These are phyloP conservation scores for Candida tammaniensis DNA, from an alignment of 805 yeast genomes.

Conservation along the genomic window DNA sequence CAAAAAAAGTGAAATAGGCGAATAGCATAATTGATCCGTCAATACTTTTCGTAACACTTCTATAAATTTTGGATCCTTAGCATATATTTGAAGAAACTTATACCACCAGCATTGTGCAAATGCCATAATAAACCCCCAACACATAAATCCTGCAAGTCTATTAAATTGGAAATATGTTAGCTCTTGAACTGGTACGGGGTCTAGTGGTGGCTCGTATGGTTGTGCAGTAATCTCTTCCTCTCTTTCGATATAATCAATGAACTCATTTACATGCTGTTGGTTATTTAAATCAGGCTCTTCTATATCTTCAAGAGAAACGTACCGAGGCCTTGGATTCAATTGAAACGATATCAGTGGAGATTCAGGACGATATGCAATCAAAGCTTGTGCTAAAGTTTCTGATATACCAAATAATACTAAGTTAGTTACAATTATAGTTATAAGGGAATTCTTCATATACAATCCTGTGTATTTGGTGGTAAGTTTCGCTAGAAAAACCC, in stretches of 20 bases:
- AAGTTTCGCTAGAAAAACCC: constrained; percentile 47
- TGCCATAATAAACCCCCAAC: constrained; percentile 85
- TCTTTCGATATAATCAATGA: constrained; percentile 32
- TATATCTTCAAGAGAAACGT: constrained; percentile 11
- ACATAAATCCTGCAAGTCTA: constrained; percentile 73
- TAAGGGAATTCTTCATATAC: constrained; percentile 61
- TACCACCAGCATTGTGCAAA: constrained; percentile 90
- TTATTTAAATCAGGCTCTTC: constrained; percentile 10
- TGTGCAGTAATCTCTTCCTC: constrained; percentile 13
- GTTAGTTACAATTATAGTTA: constrained; percentile 82
- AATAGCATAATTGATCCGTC: constrained; percentile 85
- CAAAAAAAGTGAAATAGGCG: constrained; percentile 77
- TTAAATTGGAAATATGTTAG: constrained; percentile 56
- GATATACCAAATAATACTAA: constrained; percentile 84
- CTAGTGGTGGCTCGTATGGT: constrained; percentile 9
- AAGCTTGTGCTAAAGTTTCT: constrained; percentile 82
- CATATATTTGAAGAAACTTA: constrained; percentile 74
- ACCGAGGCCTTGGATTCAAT: too few species aligned
- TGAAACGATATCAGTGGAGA: constrained; percentile 12
- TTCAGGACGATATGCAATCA: constrained; percentile 32
- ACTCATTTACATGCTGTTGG: constrained; percentile 20
- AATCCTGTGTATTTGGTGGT: constrained; percentile 57
- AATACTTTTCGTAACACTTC: constrained; percentile 83
- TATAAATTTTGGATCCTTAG: constrained; percentile 77
- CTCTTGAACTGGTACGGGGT: constrained; percentile 12